phyloP scores from a whole-genome alignment of 2,329 filamentous ascomycete genomes.

The Neophaeococcomyces aloes region DNA sequence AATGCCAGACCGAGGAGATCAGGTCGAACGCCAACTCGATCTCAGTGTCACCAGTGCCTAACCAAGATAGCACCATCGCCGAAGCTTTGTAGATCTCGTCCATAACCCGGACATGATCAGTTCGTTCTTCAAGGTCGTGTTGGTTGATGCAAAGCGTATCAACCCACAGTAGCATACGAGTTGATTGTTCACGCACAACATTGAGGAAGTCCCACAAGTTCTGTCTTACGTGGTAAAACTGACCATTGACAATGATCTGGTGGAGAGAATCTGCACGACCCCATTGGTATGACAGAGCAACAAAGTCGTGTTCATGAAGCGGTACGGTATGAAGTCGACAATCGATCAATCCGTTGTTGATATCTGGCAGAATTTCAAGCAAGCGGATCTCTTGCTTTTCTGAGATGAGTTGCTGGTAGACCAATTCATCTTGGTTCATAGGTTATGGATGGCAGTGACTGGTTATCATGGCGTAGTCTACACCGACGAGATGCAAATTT shows the following conservation, averaged over 20 bases:
- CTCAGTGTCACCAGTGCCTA: conserved; percentile 7
- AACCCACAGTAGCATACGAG: conserved; percentile 28
- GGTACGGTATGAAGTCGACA: background rate
- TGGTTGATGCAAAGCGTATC: conserved; percentile 18
- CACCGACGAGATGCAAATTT: too few species aligned
- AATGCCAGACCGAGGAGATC: background rate
- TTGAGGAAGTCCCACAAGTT: conserved; percentile 8
- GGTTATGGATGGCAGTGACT: too few species aligned
- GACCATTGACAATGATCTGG: conserved; percentile 7
- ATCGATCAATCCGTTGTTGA: background rate
- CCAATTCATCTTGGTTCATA: background rate
- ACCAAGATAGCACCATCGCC: conserved; percentile 12
- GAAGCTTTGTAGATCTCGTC: conserved; percentile 12
- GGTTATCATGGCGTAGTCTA: too few species aligned
- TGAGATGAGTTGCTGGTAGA: background rate
- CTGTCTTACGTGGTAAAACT: conserved; percentile 4
- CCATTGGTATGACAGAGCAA: conserved; percentile 12
- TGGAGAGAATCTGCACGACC: background rate
- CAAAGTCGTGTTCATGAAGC: conserved; percentile 1
- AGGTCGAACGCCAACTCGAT: conserved; percentile 3
- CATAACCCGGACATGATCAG: conserved; percentile 15
- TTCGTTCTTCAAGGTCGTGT: conserved; percentile 12
- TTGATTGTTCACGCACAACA: conserved; percentile 25
- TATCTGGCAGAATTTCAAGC: background rate
- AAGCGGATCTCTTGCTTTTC: conserved; percentile 2